phyloP scores from a whole-genome alignment of 495 filamentous ascomycete genomes.

The Penicillium canescens region DNA sequence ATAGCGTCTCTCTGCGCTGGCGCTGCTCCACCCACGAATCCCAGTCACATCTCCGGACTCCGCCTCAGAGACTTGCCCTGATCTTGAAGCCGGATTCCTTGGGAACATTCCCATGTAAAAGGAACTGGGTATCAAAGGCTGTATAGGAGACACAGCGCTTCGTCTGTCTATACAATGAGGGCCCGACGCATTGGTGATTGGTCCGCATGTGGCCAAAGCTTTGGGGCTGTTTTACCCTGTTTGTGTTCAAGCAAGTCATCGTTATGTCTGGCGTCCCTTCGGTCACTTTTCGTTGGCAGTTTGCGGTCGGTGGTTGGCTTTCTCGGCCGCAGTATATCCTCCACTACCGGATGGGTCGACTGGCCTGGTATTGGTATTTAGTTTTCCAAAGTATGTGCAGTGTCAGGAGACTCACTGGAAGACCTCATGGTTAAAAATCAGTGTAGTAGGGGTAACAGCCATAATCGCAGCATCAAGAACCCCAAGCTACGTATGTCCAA shows the following conservation, averaged over 20 bases:
- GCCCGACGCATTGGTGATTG: slow-evolving; percentile 24
- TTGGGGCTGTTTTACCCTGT: slow-evolving; percentile 11
- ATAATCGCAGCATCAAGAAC: background rate
- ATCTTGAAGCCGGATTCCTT: too few species aligned
- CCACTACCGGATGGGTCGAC: too few species aligned
- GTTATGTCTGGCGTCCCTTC: slow-evolving; percentile 1
- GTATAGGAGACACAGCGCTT: slow-evolving; percentile 27
- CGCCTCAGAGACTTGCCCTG: too few species aligned
- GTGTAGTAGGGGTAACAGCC: background rate
- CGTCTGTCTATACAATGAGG: slow-evolving; percentile 6
- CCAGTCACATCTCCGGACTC: too few species aligned
- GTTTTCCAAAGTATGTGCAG: too few species aligned
- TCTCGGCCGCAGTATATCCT: slow-evolving; percentile 24
- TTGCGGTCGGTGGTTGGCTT: background rate
- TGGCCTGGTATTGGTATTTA: slow-evolving; percentile 8
- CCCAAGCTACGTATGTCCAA: background rate
- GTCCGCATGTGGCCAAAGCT: slow-evolving; percentile 27
- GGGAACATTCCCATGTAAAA: too few species aligned
- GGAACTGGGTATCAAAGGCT: too few species aligned
- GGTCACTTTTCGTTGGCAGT: too few species aligned
- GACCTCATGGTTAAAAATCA: background rate
- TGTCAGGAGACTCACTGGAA: background rate
- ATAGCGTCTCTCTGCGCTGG: too few species aligned
- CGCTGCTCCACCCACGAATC: too few species aligned
- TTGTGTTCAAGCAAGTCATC: slow-evolving; percentile 21